Base-by-base conservation (phyloP, 768 basidiomycete species). In the Gautieria morchelliformis region DNA sequence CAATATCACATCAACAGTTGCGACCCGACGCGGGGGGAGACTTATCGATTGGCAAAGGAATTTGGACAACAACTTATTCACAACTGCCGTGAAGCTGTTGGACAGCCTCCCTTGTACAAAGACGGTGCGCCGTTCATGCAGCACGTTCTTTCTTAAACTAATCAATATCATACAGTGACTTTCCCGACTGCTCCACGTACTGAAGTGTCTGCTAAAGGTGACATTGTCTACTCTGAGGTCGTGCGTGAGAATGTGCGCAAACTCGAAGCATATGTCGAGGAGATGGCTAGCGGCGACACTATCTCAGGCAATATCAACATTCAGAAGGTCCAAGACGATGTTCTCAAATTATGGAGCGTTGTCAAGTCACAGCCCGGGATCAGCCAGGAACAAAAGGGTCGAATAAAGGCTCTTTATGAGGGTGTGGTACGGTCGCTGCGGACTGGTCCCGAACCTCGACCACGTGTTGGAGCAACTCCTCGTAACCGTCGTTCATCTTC, bases 171-270 rank as follows among this genome's bases (percentile, higher is more conserved):
- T 55, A 2, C 48, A 92, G 90, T 99, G 27, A 98, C 95, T 19
- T 96, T 99, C 83, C 96, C 96, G 2, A 98, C 95, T 39, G 96
- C 95, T 9, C 96, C 96, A 39, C 84, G 85, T 66, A 98, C 95
- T 7, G 91, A 94, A 68, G 88, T 99, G 63, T 92, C 85, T 10
- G 84, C 81, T 49, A 92, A 90, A 73, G 96, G 96, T 22, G 94
- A 98, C 56, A 93, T 99, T 62, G 78, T 96, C 56, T 93, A 94
- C 73, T 82, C 87, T 5, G 96, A 99, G 70, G 89, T 97, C 58
- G 90, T 92, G 59, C 90, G 96, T 50, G 89, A 95, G 68, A 90
- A 91, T 58, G 95, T 98, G 46, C 87, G 96, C 65, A 97, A 98
- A 74, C 78, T 99, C 45, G 96, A 99, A 71, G 91, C 93, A 1